Evolutionary conservation across 2,329 filamentous ascomycete genomes (phyloP).

Genomic region (Cladophialophora bantiana): DNA sequence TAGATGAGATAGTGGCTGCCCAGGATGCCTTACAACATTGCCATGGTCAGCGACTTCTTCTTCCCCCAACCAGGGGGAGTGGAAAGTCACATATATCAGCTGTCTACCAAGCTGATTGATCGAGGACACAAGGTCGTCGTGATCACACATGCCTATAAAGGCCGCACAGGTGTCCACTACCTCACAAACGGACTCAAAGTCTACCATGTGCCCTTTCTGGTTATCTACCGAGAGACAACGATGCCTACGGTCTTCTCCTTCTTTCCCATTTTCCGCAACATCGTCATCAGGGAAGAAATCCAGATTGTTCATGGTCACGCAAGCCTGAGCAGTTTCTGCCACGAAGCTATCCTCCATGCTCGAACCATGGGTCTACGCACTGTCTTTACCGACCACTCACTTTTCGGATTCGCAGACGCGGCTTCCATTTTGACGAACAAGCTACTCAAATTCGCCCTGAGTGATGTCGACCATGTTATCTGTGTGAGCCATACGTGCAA

Average conservation of each 20-base stretch:
- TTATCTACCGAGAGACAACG: constrained; percentile 91
- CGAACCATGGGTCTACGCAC: constrained; percentile 95
- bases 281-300: constrained; percentile 90
- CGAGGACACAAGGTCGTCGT: constrained; percentile 98
- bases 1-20: not conserved
- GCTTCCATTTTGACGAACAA: constrained; percentile 97
- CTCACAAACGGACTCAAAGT: constrained; percentile 98
- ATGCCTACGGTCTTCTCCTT: constrained; percentile 98
- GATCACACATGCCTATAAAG: constrained; percentile 93
- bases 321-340: constrained; percentile 89
- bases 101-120: constrained; percentile 95
- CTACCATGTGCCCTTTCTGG: constrained; percentile 94
- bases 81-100: constrained; percentile 97
- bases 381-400: constrained; percentile 95
- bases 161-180: constrained; percentile 89
- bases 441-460: constrained; percentile 91
- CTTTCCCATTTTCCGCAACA: constrained; percentile 97
- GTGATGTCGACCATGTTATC: constrained; percentile 97
- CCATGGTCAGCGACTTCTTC: constrained; percentile 99
- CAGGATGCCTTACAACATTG: constrained; percentile 73
- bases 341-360: constrained; percentile 93
- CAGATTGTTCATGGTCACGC: constrained; percentile 98
- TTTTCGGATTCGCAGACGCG: constrained; percentile 97
- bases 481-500: constrained; percentile 99
- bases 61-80: constrained; percentile 96